Conservation (phyloP, 805 yeast species). For the Maudiozyma turicensis region DNA sequence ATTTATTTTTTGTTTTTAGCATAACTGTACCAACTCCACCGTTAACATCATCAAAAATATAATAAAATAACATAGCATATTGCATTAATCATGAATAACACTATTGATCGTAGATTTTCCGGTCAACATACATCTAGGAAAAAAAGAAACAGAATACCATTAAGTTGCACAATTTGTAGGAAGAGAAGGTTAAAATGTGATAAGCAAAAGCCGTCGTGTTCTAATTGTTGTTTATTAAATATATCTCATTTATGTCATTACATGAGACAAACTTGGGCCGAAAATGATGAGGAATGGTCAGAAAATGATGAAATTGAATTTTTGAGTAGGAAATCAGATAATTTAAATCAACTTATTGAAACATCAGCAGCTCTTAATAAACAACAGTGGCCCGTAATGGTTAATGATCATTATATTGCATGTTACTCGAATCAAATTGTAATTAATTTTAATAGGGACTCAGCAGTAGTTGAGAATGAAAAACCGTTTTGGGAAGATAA, state of each 20-base stretch:
- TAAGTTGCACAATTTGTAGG: conserved; percentile 40
- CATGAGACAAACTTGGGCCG: conserved; percentile 50
- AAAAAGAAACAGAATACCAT: conserved; percentile 34
- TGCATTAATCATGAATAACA: too few relatives aligned
- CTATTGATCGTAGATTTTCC: too few relatives aligned
- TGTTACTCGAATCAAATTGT: background rate
- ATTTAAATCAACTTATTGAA: background rate
- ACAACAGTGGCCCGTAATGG: background rate
- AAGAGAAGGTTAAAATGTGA: conserved; percentile 42
- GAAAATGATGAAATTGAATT: background rate
- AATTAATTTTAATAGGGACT: background rate
- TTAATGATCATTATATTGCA: background rate
- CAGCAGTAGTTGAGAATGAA: background rate
- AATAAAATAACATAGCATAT: too few relatives aligned
- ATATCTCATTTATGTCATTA: conserved; percentile 51
- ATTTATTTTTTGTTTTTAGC: too few relatives aligned
- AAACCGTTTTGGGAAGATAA: background rate
- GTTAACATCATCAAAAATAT: too few relatives aligned
- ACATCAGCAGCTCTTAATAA: background rate
- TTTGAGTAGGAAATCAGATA: background rate
- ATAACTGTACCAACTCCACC: too few relatives aligned
- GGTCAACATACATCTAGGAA: background rate
- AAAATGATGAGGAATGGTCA: conserved; percentile 9
- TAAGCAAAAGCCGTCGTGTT: conserved; percentile 44
- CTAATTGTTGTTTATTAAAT: conserved; percentile 46